Evolutionary conservation across 768 basidiomycete species (phyloP), one percentile per base, ranked within the genome.

Genomic region (Podaxis sp.): DNA sequence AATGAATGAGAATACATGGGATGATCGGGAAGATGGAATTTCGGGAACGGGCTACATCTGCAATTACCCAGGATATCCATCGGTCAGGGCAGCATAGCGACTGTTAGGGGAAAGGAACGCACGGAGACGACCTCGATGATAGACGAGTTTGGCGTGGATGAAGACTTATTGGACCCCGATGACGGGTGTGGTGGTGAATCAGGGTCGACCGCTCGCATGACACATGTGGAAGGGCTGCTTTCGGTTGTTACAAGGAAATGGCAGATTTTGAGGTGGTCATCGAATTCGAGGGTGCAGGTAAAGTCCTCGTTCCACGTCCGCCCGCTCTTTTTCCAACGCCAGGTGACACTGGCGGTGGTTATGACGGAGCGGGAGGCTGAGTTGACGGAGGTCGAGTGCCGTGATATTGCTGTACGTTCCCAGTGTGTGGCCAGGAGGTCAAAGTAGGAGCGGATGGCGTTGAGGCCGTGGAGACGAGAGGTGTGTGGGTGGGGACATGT

Each of bases 391-490:
- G 62, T 67, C 67, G 29, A 67, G 60, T 57, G 68, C 19, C 69
- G 53, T n/a, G 61, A 64, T 17, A 74, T 63, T 22, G 74, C 66
- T 0, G 75, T 70, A 7, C 80, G 77, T 4, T 69, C 72, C 76
- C 77, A 83, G 65, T 82, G 75, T 2, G 80, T 80, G 15, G 78
- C 74, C 33, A 82, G 68, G 49, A 82, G 69, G 68, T 83, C 81
- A 55, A 82, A 80, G 65, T 82, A 83, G 0, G 82, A 83, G 19
- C 81, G 78, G 29, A 82, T 70, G 15, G 79, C 82, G 57, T 82
- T 81, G 13, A 73, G 64, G 8, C 82, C 82, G 33, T 72, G 67
- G 4, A 82, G 66, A 11, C 76, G 72, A 0, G 76, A 76, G 3
- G 74, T 61, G 22, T 70, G 66, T 4, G 77, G 75, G 58, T 75